These are phyloP conservation scores for Dacryopinax spathularia DNA, from an alignment of 768 basidiomycete species.

Conservation along the genomic window DNA sequence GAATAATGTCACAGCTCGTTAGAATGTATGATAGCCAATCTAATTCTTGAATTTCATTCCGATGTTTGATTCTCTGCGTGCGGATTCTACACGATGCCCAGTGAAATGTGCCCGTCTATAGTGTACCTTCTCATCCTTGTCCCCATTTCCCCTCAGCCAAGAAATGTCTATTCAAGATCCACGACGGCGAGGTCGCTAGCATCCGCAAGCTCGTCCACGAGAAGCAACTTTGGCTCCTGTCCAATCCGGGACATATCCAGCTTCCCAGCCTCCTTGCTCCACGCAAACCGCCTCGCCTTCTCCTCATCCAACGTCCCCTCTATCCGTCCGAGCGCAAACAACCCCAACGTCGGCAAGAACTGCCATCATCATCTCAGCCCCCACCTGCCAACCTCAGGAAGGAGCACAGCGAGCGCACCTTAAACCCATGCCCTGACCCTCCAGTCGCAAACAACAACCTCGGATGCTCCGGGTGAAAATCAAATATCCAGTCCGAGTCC, in stretches of 20 bases:
- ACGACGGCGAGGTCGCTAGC: too few relatives aligned
- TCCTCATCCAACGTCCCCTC: constrained; percentile 44
- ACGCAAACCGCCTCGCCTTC: constrained; percentile 48
- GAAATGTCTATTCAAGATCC: too few relatives aligned
- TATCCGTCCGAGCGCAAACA: constrained; percentile 58
- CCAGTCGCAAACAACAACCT: constrained; percentile 69
- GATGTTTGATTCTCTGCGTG: too few relatives aligned
- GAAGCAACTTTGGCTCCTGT: background rate
- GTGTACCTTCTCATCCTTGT: too few relatives aligned
- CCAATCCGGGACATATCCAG: background rate
- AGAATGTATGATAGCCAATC: background rate
- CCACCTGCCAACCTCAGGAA: background rate
- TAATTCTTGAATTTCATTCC: background rate
- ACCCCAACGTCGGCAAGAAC: constrained; percentile 79
- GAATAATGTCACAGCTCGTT: background rate
- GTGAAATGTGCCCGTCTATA: too few relatives aligned
- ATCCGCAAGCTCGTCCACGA: background rate
- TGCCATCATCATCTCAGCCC: constrained; percentile 22
- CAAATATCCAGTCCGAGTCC: constrained; percentile 82
- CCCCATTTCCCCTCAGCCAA: too few relatives aligned
- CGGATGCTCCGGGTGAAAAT: constrained; percentile 44
- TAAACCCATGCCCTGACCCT: constrained; percentile 80
- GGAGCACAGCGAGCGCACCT: constrained; percentile 34
- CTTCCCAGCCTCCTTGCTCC: background rate
- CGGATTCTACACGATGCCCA: too few relatives aligned